phyloP scores from a whole-genome alignment of 1,284 basidiomycete genomes.

The Cutaneotrichosporon sp. region DNA sequence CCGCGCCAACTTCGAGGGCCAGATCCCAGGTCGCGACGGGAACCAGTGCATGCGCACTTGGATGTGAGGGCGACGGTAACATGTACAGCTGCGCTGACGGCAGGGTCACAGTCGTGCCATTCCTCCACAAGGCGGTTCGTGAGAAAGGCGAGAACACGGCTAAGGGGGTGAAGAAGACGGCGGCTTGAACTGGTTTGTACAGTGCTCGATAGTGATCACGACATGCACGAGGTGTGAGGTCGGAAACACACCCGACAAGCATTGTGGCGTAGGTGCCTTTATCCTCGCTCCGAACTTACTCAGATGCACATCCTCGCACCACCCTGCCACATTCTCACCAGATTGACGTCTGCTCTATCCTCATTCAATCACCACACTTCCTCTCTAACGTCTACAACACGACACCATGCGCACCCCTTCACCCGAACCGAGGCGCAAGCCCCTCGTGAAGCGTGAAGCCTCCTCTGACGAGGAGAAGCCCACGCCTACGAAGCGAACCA shows the following conservation, averaged over 20 bases:
- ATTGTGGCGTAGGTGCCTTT: too few relatives aligned
- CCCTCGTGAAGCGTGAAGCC: neutral
- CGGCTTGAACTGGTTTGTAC: too few relatives aligned
- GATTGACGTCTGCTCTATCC: too few relatives aligned
- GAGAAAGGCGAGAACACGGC: constrained; percentile 2
- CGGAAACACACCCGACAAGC: too few relatives aligned
- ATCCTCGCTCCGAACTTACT: too few relatives aligned
- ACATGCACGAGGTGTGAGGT: too few relatives aligned
- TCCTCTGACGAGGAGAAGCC: neutral
- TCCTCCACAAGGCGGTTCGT: constrained; percentile 3
- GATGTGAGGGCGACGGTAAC: constrained; percentile 2
- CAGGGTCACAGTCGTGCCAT: constrained; percentile 6
- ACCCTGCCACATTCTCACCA: too few relatives aligned
- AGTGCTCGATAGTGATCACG: too few relatives aligned
- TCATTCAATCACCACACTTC: too few relatives aligned
- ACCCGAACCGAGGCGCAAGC: neutral
- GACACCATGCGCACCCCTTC: neutral
- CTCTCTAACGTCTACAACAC: neutral
- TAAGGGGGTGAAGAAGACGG: neutral
- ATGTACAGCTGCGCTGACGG: neutral
- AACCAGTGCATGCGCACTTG: constrained; percentile 10
- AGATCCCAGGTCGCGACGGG: constrained; percentile 7
- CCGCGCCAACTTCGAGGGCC: constrained; percentile 9
- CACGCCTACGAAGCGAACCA: neutral
- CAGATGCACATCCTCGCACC: too few relatives aligned